These are phyloP conservation scores for Phytophthora boehmeriae DNA, from an alignment of 352 stramenopile genomes.

Conservation along the genomic window DNA sequence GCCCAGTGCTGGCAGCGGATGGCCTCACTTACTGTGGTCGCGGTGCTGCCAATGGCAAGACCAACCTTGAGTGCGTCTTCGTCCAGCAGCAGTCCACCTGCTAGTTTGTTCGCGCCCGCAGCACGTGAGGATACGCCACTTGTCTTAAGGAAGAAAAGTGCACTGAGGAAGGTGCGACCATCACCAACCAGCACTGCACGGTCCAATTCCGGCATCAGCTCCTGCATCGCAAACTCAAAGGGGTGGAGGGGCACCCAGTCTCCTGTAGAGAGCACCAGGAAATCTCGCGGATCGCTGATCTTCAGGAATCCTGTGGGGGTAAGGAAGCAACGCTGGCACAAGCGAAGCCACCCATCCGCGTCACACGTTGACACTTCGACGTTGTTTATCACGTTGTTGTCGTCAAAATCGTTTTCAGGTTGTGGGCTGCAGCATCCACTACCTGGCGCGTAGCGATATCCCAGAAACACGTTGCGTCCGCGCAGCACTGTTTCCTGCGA, in stretches of 20 bases:
- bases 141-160: slow-evolving; percentile 83
- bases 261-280: slow-evolving; percentile 74
- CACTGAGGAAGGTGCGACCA: slow-evolving; percentile 70
- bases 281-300: slow-evolving; percentile 70
- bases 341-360: slow-evolving; percentile 56
- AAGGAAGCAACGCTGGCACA: slow-evolving; percentile 64
- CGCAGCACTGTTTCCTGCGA: slow-evolving; percentile 68
- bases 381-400: slow-evolving; percentile 18
- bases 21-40: slow-evolving; percentile 62
- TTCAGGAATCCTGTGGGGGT: slow-evolving; percentile 77
- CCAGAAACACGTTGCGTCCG: slow-evolving; percentile 75
- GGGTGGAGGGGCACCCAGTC: slow-evolving; percentile 74
- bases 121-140: slow-evolving; percentile 14
- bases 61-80: slow-evolving; percentile 57
- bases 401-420: slow-evolving; percentile 9
- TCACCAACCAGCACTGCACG: slow-evolving; percentile 75
- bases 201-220: slow-evolving; percentile 61
- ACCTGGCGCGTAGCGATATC: slow-evolving; percentile 47
- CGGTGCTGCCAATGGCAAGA: slow-evolving; percentile 39
- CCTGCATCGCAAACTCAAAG: slow-evolving; percentile 59
- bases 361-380: slow-evolving; percentile 15
- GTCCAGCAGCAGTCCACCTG: slow-evolving; percentile 28
- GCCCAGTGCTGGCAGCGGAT: slow-evolving; percentile 77
- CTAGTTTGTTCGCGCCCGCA: slow-evolving; percentile 23
- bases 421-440: slow-evolving; percentile 6